These are phyloP conservation scores for Periconia macrospinosa DNA, from an alignment of 2,329 filamentous ascomycete genomes.

Conservation along the genomic window DNA sequence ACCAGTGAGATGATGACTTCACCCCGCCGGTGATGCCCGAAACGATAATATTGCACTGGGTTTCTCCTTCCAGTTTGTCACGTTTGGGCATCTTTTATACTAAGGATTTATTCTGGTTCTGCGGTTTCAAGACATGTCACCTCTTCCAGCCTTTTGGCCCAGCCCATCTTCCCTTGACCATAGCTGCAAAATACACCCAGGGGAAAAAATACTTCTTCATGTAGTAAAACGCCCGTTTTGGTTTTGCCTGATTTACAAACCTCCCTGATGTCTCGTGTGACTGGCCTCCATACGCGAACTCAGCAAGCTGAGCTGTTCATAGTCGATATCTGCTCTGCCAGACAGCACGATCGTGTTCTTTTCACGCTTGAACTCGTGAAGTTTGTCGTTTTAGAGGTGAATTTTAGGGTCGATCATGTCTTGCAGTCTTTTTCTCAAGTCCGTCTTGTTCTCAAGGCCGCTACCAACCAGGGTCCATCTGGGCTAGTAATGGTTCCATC, in stretches of 20 bases:
- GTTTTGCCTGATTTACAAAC: conserved; percentile 59
- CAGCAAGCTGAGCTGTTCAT: conserved; percentile 66
- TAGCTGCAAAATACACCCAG: conserved; percentile 63
- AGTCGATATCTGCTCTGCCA: conserved; percentile 59
- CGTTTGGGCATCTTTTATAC: too few species aligned
- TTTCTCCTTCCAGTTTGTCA: too few species aligned
- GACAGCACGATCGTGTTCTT: conserved; percentile 59
- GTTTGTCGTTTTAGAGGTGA: conserved; percentile 60
- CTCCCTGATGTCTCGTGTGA: conserved; percentile 65
- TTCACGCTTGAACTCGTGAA: conserved; percentile 56
- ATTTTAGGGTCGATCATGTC: conserved; percentile 62
- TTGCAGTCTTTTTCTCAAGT: conserved; percentile 56
- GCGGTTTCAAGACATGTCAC: too few species aligned
- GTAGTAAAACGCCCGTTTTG: conserved; percentile 62
- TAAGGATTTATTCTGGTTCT: too few species aligned
- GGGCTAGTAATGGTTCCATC: conserved; percentile 69
- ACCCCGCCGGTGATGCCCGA: too few species aligned
- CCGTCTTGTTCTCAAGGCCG: conserved; percentile 64
- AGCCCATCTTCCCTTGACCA: conserved; percentile 66
- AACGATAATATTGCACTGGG: background rate
- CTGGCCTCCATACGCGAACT: conserved; percentile 66
- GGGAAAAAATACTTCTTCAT: conserved; percentile 70
- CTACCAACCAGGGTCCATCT: conserved; percentile 71
- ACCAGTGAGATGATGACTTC: too few species aligned
- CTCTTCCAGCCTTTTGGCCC: conserved; percentile 57